Base-by-base conservation (phyloP, 2,329 filamentous ascomycete genomes). In the Aspergillus caelatus region DNA sequence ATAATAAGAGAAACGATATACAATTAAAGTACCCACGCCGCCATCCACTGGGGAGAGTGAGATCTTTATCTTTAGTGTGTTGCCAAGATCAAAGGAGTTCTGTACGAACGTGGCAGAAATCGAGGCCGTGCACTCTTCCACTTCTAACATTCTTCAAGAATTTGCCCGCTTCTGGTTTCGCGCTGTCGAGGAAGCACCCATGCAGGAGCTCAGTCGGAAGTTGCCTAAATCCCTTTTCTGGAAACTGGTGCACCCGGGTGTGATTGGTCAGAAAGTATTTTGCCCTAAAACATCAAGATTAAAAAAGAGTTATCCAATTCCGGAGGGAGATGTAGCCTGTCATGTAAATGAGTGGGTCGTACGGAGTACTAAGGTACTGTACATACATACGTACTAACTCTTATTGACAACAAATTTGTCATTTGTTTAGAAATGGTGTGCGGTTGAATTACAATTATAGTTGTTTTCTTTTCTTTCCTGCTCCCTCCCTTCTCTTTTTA, bases 51-150 rank as follows among this genome's bases (percentile, higher is more conserved):
- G 64, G 64, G 63, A 62, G 55, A 59, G 67, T 70, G 66, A 70
- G 68, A 70, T 70, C 68, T 68, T 70, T 70, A 70, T 70, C 68
- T 62, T 70, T 69, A 69, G 67, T 62, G 63, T 65, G 58, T 58
- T 70, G 68, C 68, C 67, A 70, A 70, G 68, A 68, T 69, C 63
- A 65, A 70, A 65, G 68, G 68, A 63, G 39, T n/a, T n/a, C 16
- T n/a, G 62, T 61, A 55, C 52, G 63, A 70, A 70, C 68, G 68
- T 70, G 68, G 68, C 54, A 48, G 66, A 63, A 65, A 62, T 65
- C 64, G 57, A 68, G 66, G 62, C 67, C 66, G 66, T 69, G 68
- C 67, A 60, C 50, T 53, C 56, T 43, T 39, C 50, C 57, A 46
- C 41, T 41, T 43, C 34, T 26, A n/a, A 43, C 55, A 57, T 57